Evolutionary conservation across 495 filamentous ascomycete species (phyloP).

Genomic region (Lasiosphaeria ovina): DNA sequence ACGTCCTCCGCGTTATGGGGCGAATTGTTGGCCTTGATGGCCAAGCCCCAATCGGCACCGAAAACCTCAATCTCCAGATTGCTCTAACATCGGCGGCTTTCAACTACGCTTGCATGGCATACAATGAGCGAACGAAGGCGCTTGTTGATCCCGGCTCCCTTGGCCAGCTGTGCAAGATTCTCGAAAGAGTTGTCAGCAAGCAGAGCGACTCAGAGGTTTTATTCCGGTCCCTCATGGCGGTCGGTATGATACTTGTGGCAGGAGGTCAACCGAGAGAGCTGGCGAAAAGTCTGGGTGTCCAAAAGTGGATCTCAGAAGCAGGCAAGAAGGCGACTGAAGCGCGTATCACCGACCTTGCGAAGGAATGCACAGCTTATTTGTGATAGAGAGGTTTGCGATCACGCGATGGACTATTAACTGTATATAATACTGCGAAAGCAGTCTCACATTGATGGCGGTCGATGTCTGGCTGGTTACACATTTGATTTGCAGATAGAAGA

Average conservation of each 20-base stretch:
- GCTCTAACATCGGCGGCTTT: constrained; percentile 80
- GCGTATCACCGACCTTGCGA: constrained; percentile 56
- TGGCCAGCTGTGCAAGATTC: constrained; percentile 37
- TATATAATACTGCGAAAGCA: too few relatives aligned
- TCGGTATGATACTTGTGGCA: constrained; percentile 70
- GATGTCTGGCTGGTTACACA: too few relatives aligned
- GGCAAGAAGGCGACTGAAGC: constrained; percentile 50
- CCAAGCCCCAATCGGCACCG: constrained; percentile 46
- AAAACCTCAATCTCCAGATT: constrained; percentile 78
- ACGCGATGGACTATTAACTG: too few relatives aligned
- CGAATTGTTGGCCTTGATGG: constrained; percentile 46
- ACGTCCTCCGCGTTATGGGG: constrained; percentile 42
- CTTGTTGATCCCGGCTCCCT: constrained; percentile 17
- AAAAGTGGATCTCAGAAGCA: constrained; percentile 40
- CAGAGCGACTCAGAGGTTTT: constrained; percentile 78
- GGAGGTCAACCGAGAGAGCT: constrained; percentile 47
- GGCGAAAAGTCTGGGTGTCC: constrained; percentile 44
- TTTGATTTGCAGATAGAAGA: too few relatives aligned
- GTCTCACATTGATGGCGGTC: too few relatives aligned
- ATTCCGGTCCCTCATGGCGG: constrained; percentile 77
- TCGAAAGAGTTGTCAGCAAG: constrained; percentile 58
- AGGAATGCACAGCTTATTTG: constrained; percentile 57
- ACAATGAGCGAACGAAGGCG: constrained; percentile 23
- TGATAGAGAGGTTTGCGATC: background rate
- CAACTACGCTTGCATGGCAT: constrained; percentile 71